Percentiles rank a stretch among this genome's conserved stretches.
These are phyloP conservation scores for Solanum megistacrolobum DNA, from an alignment of 257 asterid genomes.

Conservation along the genomic window DNA sequence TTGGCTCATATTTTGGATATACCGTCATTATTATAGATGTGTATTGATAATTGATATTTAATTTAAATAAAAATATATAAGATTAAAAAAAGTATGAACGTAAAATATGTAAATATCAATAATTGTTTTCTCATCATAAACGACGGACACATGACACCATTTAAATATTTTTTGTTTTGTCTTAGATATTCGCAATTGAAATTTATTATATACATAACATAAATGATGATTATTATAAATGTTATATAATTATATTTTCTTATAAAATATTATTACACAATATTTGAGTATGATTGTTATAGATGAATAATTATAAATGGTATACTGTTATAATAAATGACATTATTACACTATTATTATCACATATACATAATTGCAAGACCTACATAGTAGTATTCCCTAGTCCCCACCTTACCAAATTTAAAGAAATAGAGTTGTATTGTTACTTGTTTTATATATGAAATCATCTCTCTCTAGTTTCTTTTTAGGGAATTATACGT, in stretches of 20 bases:
- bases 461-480: neutral
- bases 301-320: neutral
- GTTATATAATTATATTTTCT: neutral
- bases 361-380: neutral
- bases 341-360: too few relatives aligned
- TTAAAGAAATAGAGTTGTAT: neutral
- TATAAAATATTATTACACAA: neutral
- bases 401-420: neutral
- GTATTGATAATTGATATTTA: too few relatives aligned
- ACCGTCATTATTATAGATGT: neutral
- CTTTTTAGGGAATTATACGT: neutral
- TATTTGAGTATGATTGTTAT: neutral
- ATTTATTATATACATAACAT: neutral
- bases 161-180: too few relatives aligned
- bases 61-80: too few relatives aligned
- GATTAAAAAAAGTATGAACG: too few relatives aligned
- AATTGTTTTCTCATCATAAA: neutral
- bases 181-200: neutral
- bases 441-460: too few relatives aligned
- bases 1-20: neutral
- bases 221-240: neutral
- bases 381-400: neutral
- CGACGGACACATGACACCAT: too few relatives aligned
- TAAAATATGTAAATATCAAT: neutral
- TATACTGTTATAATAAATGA: neutral